A percentile compares a stretch with the other conserved stretches of the same genome.
These are phyloP conservation scores for Phytophthora melonis DNA, from an alignment of 352 stramenopile genomes.

Conservation along the genomic window DNA sequence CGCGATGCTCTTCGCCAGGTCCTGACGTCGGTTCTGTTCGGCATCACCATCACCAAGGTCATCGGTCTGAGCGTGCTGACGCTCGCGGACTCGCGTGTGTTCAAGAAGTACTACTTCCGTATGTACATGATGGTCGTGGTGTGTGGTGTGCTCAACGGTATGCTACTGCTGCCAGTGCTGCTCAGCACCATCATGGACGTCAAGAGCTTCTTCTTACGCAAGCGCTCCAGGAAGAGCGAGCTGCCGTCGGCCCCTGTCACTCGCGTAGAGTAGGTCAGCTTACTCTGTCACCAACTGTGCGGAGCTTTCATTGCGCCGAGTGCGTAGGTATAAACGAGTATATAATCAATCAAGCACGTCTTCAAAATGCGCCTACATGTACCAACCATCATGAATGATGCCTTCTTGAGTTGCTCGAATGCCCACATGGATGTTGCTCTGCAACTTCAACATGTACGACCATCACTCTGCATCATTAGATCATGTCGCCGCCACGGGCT, in stretches of 20 bases:
- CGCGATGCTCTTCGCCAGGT: slow-evolving; percentile 61
- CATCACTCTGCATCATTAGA: slow-evolving; percentile 18
- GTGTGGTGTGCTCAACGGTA: slow-evolving; percentile 82
- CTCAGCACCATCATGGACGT: slow-evolving; percentile 57
- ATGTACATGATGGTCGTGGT: slow-evolving; percentile 92
- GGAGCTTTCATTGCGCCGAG: background rate
- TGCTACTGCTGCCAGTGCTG: slow-evolving; percentile 70
- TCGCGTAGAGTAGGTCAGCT: slow-evolving; percentile 12
- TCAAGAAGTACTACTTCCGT: slow-evolving; percentile 91
- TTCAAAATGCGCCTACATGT: background rate
- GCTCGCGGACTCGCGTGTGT: slow-evolving; percentile 84
- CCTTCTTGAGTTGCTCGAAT: too few species aligned
- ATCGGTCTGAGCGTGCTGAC: slow-evolving; percentile 79
- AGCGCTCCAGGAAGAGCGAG: slow-evolving; percentile 34
- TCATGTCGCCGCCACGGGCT: slow-evolving; percentile 48
- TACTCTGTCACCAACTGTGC: background rate
- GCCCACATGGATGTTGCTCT: background rate
- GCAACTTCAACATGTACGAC: slow-evolving; percentile 30
- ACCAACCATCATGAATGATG: too few species aligned
- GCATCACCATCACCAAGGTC: slow-evolving; percentile 91
- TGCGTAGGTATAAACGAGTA: slow-evolving; percentile 4
- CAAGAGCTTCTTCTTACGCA: slow-evolving; percentile 45
- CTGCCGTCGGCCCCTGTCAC: slow-evolving; percentile 32
- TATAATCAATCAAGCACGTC: background rate
- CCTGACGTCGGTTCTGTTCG: slow-evolving; percentile 77